These are phyloP conservation scores for Solanum hybrid DNA, from an alignment of 305 asterid species.

Conservation along the genomic window DNA sequence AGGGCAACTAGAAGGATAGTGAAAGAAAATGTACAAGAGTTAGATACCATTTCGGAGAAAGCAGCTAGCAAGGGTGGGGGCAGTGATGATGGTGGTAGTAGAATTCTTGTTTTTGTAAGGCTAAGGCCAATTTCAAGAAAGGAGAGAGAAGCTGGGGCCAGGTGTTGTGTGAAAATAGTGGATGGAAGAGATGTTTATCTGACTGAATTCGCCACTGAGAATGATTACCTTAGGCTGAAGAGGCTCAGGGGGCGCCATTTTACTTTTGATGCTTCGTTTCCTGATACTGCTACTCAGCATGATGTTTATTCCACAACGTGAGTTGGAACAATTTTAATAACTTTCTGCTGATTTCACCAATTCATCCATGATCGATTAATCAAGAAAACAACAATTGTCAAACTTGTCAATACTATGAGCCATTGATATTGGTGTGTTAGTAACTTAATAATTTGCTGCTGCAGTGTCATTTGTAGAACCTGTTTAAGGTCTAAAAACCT, in stretches of 20 bases:
- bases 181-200: slow-evolving; percentile 43
- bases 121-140: slow-evolving; percentile 46
- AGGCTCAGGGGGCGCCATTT: slow-evolving; percentile 56
- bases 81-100: slow-evolving; percentile 15
- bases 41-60: slow-evolving; percentile 21
- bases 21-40: slow-evolving; percentile 23
- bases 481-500: not conserved
- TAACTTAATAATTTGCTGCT: not conserved
- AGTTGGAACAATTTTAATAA: slow-evolving; percentile 9
- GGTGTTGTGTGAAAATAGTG: slow-evolving; percentile 43
- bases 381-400: not conserved
- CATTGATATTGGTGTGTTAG: not conserved
- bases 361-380: not conserved
- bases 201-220: slow-evolving; percentile 42
- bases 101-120: slow-evolving; percentile 63
- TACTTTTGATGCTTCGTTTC: slow-evolving; percentile 54
- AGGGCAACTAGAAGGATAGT: slow-evolving; percentile 4
- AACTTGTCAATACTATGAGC: not conserved
- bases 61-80: not conserved
- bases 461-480: not conserved
- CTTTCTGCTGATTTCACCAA: not conserved
- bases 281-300: slow-evolving; percentile 41
- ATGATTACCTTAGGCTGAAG: slow-evolving; percentile 50
- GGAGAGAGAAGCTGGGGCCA: slow-evolving; percentile 52
- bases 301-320: slow-evolving; percentile 55